Percentiles rank a stretch among this genome's conserved stretches.
These are phyloP conservation scores for Phaseolus lunatus DNA, from an alignment of 306 rosid genomes.

Conservation along the genomic window DNA sequence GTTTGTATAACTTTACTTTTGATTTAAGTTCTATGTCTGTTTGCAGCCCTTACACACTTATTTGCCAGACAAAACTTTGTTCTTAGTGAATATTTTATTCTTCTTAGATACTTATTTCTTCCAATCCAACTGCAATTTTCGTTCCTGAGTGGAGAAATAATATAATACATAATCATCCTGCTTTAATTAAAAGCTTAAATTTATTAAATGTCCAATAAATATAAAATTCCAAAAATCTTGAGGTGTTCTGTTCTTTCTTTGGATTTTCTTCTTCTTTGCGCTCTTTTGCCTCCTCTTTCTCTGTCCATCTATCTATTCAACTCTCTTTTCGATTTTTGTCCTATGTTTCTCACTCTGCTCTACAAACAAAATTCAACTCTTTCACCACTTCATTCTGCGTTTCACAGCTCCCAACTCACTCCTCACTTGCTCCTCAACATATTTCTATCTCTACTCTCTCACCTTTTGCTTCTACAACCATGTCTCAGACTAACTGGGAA, in stretches of 20 bases:
- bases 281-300: constrained; percentile 24
- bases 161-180: background rate
- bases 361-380: constrained; percentile 48
- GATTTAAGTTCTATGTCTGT: no score
- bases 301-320: constrained; percentile 23
- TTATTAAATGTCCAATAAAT: background rate
- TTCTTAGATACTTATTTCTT: no score
- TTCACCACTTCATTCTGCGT: constrained; percentile 44
- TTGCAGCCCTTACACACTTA: no score
- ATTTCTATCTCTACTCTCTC: background rate
- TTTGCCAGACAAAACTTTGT: no score
- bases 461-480: constrained; percentile 48
- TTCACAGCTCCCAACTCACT: constrained; percentile 40
- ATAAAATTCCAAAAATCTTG: constrained; percentile 43
- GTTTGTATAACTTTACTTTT: no score
- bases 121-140: no score
- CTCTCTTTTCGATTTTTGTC: constrained; percentile 43
- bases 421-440: background rate
- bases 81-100: no score
- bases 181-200: background rate
- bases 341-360: constrained; percentile 38
- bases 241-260: constrained; percentile 48
- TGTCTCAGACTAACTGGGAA: constrained; percentile 99
- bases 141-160: background rate
- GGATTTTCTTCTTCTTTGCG: constrained; percentile 44